Conservation (phyloP, 2,329 filamentous ascomycete species). For the Alternaria sp. region DNA sequence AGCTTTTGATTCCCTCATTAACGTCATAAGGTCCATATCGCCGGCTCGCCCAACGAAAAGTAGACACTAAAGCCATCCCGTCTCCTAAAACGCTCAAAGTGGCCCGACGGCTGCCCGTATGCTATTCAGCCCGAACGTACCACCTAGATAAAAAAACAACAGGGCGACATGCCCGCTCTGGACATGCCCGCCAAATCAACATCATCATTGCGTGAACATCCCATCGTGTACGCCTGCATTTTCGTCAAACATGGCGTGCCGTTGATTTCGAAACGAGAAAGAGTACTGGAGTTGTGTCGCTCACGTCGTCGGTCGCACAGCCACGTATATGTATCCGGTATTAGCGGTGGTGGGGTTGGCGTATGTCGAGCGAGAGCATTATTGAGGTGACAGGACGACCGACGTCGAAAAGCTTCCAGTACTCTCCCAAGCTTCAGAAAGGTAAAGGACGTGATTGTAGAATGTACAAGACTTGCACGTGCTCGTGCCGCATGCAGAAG, state of each 20-base stretch:
- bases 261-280: constrained; percentile 16
- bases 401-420: constrained; percentile 23
- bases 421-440: constrained; percentile 31
- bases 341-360: constrained; percentile 16
- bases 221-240: constrained; percentile 39
- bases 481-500: constrained; percentile 48
- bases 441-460: constrained; percentile 37
- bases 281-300: constrained; percentile 17
- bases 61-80: constrained; percentile 37
- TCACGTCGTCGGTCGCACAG: constrained; percentile 28
- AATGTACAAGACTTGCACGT: constrained; percentile 49
- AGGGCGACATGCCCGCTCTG: constrained; percentile 28
- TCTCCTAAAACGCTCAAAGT: constrained; percentile 17
- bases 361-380: constrained; percentile 18
- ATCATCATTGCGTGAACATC: constrained; percentile 37
- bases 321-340: constrained; percentile 23
- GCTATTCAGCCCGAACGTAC: constrained; percentile 23
- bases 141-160: constrained; percentile 29
- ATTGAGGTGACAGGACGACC: constrained; percentile 29
- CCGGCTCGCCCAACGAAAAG: constrained; percentile 30
- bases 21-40: constrained; percentile 40
- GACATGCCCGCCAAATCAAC: constrained; percentile 31
- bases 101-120: constrained; percentile 19
- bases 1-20: constrained; percentile 53
- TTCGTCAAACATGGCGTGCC: constrained; percentile 37